Evolutionary conservation across 345 rosid species (phyloP), one percentile per base, ranked within the genome.

Genomic region (Corymbia maculata): DNA sequence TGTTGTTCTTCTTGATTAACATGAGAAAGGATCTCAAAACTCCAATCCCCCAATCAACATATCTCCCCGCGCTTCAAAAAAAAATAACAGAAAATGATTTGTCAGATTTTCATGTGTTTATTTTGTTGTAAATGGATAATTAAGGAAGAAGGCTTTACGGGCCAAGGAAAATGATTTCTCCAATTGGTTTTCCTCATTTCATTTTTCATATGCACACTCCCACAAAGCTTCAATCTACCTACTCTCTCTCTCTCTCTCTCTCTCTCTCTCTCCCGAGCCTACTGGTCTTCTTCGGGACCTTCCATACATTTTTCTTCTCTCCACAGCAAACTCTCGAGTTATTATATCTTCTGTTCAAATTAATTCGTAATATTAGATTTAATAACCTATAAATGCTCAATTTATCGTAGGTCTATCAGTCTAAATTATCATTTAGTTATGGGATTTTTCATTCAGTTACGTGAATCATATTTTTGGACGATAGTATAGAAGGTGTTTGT

Each of bases 201-300:
- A 61, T 13, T 61, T 61, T 61, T 61, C 68, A 61, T 61, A 61
- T 61, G 68, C 15, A 61, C 15, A 12, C 14, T 26, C 15, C 68
- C 14, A 36, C 42, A 36, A 36, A 36, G 42, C 42, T 36, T 61
- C 32, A 61, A 12, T 61, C 68, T 3, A 26, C 12, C 0, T 61
- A 61, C 13, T 59, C 68, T 11, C 68, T 61, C 12, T 57, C 61
- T 57, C 64, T 36, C 68, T 61, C 12, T 57, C 61, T 57, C 64
- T 36, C 68, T 61, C 12, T 57, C 61, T 57, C 64, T 36, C 1
- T 4, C 68, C 32, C 15, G 42, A 61, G 68, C 68, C 68, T 61
- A 61, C 68, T 26, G 6, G 68, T 0, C 30, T 59, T 59, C 15
- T 59, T 0, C 66, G 4, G 15, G 30, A 24, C 66, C 12, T 24